Conservation (phyloP, 192 early-diverging fungal species). For the Coemansia sp. region DNA sequence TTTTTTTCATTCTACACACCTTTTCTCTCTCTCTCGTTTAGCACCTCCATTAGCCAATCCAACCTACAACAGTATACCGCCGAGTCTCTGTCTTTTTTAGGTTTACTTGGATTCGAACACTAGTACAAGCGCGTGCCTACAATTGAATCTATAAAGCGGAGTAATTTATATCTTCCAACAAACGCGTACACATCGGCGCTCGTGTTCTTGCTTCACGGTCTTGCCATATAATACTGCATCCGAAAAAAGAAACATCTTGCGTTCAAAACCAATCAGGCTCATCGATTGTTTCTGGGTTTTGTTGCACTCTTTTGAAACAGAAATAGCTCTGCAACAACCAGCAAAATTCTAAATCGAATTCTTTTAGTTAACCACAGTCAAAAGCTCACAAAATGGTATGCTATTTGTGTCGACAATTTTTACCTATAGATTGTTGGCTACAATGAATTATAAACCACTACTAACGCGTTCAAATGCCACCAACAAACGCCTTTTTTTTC, state of each 20-base stretch:
- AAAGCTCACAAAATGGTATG: slow-evolving; percentile 68
- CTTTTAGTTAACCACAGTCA: slow-evolving; percentile 60
- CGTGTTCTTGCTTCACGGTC: neutral
- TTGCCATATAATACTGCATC: neutral
- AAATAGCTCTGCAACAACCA: neutral
- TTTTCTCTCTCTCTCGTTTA: too few relatives aligned
- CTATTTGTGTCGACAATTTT: too few relatives aligned
- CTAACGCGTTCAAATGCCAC: too few relatives aligned
- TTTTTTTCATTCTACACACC: neutral
- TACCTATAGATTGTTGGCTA: neutral
- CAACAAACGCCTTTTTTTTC: neutral
- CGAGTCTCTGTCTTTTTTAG: neutral
- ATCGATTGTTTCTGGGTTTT: neutral
- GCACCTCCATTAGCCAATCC: too few relatives aligned
- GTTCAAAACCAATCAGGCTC: neutral
- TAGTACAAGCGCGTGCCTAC: neutral
- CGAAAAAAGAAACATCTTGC: neutral
- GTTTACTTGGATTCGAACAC: neutral
- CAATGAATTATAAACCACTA: neutral
- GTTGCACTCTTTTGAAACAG: neutral
- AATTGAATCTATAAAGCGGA: neutral
- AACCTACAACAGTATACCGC: too few relatives aligned
- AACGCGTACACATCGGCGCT: neutral
- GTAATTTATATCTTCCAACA: neutral
- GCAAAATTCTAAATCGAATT: neutral